These are phyloP conservation scores for Neonectria ditissima DNA, from an alignment of 2,329 filamentous ascomycete genomes.

Conservation along the genomic window DNA sequence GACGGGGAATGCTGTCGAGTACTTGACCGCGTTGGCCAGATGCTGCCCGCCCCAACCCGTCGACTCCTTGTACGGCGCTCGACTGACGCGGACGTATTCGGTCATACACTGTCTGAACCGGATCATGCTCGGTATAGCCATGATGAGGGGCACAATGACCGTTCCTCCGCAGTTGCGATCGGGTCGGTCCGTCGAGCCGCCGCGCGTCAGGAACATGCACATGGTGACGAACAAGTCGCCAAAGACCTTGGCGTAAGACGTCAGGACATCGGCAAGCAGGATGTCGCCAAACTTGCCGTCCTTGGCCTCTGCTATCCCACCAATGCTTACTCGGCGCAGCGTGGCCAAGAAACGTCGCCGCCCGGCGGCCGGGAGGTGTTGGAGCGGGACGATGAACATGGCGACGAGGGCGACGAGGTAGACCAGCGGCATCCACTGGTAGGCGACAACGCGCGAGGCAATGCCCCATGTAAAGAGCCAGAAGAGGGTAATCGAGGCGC, in stretches of 20 bases:
- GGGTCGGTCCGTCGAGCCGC: constrained; percentile 80
- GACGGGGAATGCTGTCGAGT: constrained; percentile 93
- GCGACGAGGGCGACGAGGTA: constrained; percentile 80
- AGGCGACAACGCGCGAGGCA: constrained; percentile 75
- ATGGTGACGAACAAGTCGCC: constrained; percentile 89
- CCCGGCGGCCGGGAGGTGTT: constrained; percentile 74
- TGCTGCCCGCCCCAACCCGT: constrained; percentile 86
- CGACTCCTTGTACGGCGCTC: constrained; percentile 65
- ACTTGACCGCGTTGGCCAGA: constrained; percentile 93
- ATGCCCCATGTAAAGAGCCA: constrained; percentile 83
- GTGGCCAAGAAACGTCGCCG: constrained; percentile 81
- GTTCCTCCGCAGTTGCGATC: constrained; percentile 85
- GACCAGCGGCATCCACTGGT: constrained; percentile 87
- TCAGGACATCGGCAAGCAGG: constrained; percentile 91
- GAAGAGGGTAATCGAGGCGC: constrained; percentile 80
- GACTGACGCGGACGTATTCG: constrained; percentile 81
- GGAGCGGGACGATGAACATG: constrained; percentile 79
- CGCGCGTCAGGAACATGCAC: constrained; percentile 87
- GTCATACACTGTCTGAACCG: constrained; percentile 92
- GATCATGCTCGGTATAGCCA: constrained; percentile 85
- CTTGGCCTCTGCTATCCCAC: constrained; percentile 85
- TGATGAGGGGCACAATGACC: constrained; percentile 84
- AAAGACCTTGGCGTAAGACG: constrained; percentile 92
- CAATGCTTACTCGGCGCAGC: constrained; percentile 82
- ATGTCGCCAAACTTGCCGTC: constrained; percentile 97